Evolutionary conservation across 371 early-diverging fungal species (phyloP).

Genomic region (Mortierella sp.): DNA sequence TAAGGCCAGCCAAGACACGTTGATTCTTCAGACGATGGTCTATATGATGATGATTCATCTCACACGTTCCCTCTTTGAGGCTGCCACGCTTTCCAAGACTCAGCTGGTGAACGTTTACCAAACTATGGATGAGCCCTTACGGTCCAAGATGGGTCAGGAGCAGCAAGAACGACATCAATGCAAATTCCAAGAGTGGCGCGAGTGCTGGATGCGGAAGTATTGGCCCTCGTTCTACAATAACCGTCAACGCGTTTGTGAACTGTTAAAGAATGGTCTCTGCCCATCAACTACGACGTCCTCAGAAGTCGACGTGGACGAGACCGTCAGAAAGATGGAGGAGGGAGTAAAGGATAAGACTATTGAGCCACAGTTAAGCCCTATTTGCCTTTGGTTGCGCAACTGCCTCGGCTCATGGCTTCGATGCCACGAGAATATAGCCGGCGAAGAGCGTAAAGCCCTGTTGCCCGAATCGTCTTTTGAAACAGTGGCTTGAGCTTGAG

Average conservation of each 20-base stretch:
- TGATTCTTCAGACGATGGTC: slow-evolving; percentile 45
- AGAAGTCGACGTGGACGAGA: slow-evolving; percentile 25
- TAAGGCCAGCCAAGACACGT: slow-evolving; percentile 20
- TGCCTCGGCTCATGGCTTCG: slow-evolving; percentile 30
- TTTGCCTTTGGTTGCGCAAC: slow-evolving; percentile 28
- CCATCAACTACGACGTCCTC: background rate
- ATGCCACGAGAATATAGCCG: slow-evolving; percentile 30
- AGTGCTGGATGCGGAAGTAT: slow-evolving; percentile 41
- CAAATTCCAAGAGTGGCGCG: slow-evolving; percentile 47
- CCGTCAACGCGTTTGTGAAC: slow-evolving; percentile 41
- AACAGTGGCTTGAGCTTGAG: slow-evolving; percentile 4
- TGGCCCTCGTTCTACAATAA: slow-evolving; percentile 55
- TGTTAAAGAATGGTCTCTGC: slow-evolving; percentile 35
- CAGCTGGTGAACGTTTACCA: slow-evolving; percentile 40
- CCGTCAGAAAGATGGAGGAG: slow-evolving; percentile 48
- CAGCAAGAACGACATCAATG: slow-evolving; percentile 19
- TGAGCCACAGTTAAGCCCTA: slow-evolving; percentile 8
- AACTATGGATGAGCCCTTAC: slow-evolving; percentile 39
- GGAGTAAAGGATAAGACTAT: slow-evolving; percentile 41
- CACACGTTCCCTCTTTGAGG: slow-evolving; percentile 40
- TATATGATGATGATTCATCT: slow-evolving; percentile 56
- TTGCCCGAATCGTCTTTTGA: slow-evolving; percentile 14
- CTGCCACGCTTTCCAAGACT: slow-evolving; percentile 41
- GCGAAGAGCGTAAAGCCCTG: slow-evolving; percentile 23
- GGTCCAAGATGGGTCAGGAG: slow-evolving; percentile 39